Evolutionary conservation across 139 green algal species (phyloP), one percentile per base, ranked within the genome.

Genomic region (Limnomonas spitsbergensis): DNA sequence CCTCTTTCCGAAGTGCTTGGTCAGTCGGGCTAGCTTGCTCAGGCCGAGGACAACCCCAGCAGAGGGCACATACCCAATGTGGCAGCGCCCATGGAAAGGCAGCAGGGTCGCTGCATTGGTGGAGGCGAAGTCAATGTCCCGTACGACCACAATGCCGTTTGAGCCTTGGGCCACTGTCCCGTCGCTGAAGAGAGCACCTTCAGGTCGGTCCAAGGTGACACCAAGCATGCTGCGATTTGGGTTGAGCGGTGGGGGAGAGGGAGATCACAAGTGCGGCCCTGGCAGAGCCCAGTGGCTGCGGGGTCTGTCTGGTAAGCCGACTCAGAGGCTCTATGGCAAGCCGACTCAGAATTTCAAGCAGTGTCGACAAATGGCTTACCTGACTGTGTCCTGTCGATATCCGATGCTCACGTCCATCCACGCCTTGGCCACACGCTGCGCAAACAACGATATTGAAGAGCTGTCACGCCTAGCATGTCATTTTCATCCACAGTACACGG

Each of bases 51-150:
- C 90, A 3, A 92, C 87, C 6, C 91, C 91, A 26, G 88, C 32
- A 2, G 79, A 53, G 0, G 96, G 96, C 27, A 97, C 80, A 79
- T 99, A 99, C 0, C 87, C 95, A 6, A 99, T 89, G 87, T 99
- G 94, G 69, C 77, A 89, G 26, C 87, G 86, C 9, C 97, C 93
- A 73, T 95, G 89, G 81, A 99, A 98, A 1, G 96, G 96, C 53
- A 98, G 89, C 34, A 99, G 85, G 24, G 79, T 91, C 29, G 80
- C 71, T 75, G 90, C 79, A 20, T 24, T 72, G 0, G 91, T 91
- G n/a, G 89, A 91, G 2, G 93, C 91, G 75, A 98, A 95, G 26
- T 96, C 90, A 38, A 99, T 95, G 83, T 98, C 94, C 1, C 92
- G 84, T 31, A 98, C 93, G 0, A 97, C 29, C 1, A 98, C 93